A percentile compares a stretch with the other conserved stretches of the same genome.
Evolutionary conservation across 192 early-diverging fungal genomes (phyloP).

Genomic region (Glomus cerebriforme): DNA sequence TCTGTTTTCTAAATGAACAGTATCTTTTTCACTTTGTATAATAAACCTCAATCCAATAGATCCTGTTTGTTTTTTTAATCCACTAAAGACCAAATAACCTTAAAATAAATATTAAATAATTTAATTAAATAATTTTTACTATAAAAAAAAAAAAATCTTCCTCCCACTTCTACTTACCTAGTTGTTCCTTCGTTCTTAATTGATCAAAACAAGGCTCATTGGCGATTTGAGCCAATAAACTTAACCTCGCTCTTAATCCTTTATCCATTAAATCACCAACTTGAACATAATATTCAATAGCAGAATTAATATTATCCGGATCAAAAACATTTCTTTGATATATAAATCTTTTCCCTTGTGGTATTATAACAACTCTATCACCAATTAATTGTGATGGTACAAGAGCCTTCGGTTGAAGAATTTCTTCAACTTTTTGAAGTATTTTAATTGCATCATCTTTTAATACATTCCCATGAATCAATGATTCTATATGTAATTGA

Average conservation of each 20-base stretch:
- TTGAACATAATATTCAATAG: slow-evolving; percentile 78
- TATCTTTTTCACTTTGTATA: slow-evolving; percentile 83
- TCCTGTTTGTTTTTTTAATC: slow-evolving; percentile 53
- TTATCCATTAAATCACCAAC: slow-evolving; percentile 58
- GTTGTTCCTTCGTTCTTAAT: slow-evolving; percentile 82
- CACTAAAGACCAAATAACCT: slow-evolving; percentile 67
- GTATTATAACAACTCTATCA: slow-evolving; percentile 41
- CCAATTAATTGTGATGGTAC: slow-evolving; percentile 44
- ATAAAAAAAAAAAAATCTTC: too few species aligned
- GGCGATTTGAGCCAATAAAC: slow-evolving; percentile 73
- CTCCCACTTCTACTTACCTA: slow-evolving; percentile 27
- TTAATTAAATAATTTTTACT: neutral
- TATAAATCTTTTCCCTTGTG: slow-evolving; percentile 37
- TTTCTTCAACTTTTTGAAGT: slow-evolving; percentile 50
- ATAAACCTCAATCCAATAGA: slow-evolving; percentile 68
- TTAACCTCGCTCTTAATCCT: slow-evolving; percentile 51
- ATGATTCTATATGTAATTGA: slow-evolving; percentile 67
- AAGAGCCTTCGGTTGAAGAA: slow-evolving; percentile 58
- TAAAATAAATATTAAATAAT: neutral
- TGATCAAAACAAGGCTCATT: slow-evolving; percentile 89
- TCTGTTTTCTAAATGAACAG: slow-evolving; percentile 72
- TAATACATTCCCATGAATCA: slow-evolving; percentile 80
- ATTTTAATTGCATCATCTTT: slow-evolving; percentile 57
- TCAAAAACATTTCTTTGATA: slow-evolving; percentile 56
- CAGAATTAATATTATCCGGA: slow-evolving; percentile 78